phyloP scores from a whole-genome alignment of 495 filamentous ascomycete species.

The Diplogelasinospora grovesii region DNA sequence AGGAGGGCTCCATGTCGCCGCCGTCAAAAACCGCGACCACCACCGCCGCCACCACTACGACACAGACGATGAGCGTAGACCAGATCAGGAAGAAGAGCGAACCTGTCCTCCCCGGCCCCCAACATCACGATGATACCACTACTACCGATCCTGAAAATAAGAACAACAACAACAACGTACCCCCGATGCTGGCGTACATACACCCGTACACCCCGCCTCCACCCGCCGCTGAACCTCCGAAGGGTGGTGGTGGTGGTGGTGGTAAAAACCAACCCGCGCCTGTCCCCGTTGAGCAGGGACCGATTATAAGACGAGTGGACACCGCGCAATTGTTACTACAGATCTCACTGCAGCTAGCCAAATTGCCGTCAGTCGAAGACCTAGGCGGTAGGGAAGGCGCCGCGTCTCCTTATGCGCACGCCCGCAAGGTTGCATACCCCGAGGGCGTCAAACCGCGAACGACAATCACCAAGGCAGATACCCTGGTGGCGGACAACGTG shows the following conservation, averaged over 20 bases:
- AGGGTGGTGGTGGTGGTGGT: neutral
- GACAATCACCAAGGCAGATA: conserved; percentile 69
- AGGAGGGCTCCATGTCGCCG: neutral
- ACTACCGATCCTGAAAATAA: too few species aligned
- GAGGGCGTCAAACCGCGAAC: conserved; percentile 67
- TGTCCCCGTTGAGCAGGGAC: conserved; percentile 63
- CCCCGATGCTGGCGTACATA: too few species aligned
- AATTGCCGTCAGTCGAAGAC: conserved; percentile 61
- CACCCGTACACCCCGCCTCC: too few species aligned
- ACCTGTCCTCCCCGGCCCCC: too few species aligned
- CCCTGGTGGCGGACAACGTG: conserved; percentile 76
- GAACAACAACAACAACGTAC: too few species aligned
- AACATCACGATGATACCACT: too few species aligned
- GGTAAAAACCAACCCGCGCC: conserved; percentile 39
- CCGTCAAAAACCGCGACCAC: neutral
- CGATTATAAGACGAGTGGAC: conserved; percentile 80
- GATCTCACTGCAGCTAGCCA: conserved; percentile 79
- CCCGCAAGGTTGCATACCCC: conserved; percentile 72
- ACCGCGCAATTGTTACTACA: conserved; percentile 72
- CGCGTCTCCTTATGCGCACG: conserved; percentile 64
- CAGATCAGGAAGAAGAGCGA: too few species aligned
- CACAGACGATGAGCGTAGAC: too few species aligned
- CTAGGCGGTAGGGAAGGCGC: conserved; percentile 43
- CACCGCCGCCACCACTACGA: neutral
- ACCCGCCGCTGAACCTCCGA: too few species aligned